Conservation (phyloP, 1,284 basidiomycete species). For the Pseudozyma hubeiensis region DNA sequence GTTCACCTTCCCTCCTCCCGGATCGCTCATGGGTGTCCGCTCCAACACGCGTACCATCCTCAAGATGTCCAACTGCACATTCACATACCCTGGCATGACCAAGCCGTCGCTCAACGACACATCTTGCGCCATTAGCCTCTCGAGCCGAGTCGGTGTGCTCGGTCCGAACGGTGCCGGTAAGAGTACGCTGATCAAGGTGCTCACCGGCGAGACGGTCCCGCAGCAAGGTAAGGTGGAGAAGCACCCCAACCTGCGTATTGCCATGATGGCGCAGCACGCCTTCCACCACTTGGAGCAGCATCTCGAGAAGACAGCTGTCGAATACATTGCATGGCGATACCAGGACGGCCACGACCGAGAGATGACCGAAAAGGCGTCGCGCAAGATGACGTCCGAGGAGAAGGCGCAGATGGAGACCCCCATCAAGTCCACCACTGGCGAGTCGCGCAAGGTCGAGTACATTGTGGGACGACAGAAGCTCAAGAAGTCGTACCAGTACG, state of each 20-base stretch:
- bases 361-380: slow-evolving; percentile 88
- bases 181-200: slow-evolving; percentile 94
- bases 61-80: slow-evolving; percentile 91
- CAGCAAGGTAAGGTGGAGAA: slow-evolving; percentile 95
- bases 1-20: slow-evolving; percentile 95
- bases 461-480: slow-evolving; percentile 97
- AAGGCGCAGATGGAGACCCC: slow-evolving; percentile 83
- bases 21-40: slow-evolving; percentile 95
- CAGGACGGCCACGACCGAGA: slow-evolving; percentile 98
- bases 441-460: slow-evolving; percentile 86
- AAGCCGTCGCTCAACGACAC: slow-evolving; percentile 87
- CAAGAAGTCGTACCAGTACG: slow-evolving; percentile 92
- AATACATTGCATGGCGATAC: slow-evolving; percentile 88
- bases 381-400: slow-evolving; percentile 89
- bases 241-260: slow-evolving; percentile 93
- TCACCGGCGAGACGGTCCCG: slow-evolving; percentile 94
- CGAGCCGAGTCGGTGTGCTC: slow-evolving; percentile 70
- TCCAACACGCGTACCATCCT: slow-evolving; percentile 96
- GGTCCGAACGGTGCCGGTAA: slow-evolving; percentile 68
- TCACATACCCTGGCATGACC: slow-evolving; percentile 89
- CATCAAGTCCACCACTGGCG: slow-evolving; percentile 91
- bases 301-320: slow-evolving; percentile 66
- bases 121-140: slow-evolving; percentile 91
- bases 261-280: slow-evolving; percentile 93
- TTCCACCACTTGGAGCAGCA: slow-evolving; percentile 68